phyloP scores from a whole-genome alignment of 2,329 filamentous ascomycete species.

The Calycina herbarum region DNA sequence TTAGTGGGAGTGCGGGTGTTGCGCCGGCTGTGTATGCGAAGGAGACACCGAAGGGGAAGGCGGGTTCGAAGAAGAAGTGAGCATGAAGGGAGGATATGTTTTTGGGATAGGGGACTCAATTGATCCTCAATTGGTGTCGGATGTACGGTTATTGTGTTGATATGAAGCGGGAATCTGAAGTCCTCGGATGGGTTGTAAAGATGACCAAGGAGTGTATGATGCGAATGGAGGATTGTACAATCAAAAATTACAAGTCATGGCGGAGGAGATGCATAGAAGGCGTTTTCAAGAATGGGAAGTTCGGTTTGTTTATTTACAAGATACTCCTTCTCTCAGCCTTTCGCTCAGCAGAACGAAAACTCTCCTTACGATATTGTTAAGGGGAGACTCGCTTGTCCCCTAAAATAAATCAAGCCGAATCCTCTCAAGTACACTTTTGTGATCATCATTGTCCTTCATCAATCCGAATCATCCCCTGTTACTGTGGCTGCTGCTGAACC shows the following conservation, averaged over 20 bases:
- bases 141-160: slow-evolving; percentile 5
- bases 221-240: slow-evolving; percentile 5
- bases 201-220: slow-evolving; percentile 1
- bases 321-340: slow-evolving; percentile 13
- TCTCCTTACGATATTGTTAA: background rate
- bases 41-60: slow-evolving; percentile 38
- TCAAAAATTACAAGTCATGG: background rate
- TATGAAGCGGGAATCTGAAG: background rate
- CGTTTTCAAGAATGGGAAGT: slow-evolving; percentile 17
- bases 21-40: slow-evolving; percentile 38
- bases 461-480: slow-evolving; percentile 32
- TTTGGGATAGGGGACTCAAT: no score
- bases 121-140: background rate
- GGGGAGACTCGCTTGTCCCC: background rate
- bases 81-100: background rate
- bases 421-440: slow-evolving; percentile 1
- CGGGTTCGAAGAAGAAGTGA: slow-evolving; percentile 19
- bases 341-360: slow-evolving; percentile 3
- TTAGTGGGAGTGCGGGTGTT: slow-evolving; percentile 45
- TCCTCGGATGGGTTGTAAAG: background rate
- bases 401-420: slow-evolving; percentile 2
- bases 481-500: slow-evolving; percentile 25
- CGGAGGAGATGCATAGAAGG: background rate
- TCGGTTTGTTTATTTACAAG: slow-evolving; percentile 37
- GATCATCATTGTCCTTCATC: slow-evolving; percentile 5